Conservation (phyloP, 371 early-diverging fungal species). For the Apophysomyces elegans region DNA sequence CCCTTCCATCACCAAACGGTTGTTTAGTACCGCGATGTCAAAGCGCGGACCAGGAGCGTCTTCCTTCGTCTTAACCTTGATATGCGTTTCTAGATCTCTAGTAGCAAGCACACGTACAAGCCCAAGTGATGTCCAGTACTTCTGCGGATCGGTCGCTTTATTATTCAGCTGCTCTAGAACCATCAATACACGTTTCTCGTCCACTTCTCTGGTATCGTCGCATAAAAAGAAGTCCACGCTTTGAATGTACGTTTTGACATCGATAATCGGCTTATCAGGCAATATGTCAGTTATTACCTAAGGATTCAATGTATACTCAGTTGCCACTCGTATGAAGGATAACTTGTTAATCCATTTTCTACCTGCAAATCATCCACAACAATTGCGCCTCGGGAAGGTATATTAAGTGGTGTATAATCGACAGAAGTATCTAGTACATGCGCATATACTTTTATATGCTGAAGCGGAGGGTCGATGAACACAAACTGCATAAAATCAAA, state of each 20-base stretch:
- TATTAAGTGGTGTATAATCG: constrained; percentile 58
- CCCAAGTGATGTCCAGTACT: constrained; percentile 48
- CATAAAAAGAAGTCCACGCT: constrained; percentile 43
- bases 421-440: constrained; percentile 54
- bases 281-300: constrained; percentile 55
- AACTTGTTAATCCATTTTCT: constrained; percentile 5
- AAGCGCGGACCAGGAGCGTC: constrained; percentile 23
- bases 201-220: constrained; percentile 43
- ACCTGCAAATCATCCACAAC: constrained; percentile 63
- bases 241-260: constrained; percentile 45
- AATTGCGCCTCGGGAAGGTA: constrained; percentile 52
- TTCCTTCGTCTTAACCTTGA: constrained; percentile 45
- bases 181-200: constrained; percentile 25
- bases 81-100: constrained; percentile 43
- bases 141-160: constrained; percentile 26
- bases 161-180: constrained; percentile 16
- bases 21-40: constrained; percentile 58
- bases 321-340: not conserved
- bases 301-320: not conserved
- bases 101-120: constrained; percentile 38
- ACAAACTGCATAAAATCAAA: constrained; percentile 32
- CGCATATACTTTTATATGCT: constrained; percentile 53
- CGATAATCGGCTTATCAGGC: constrained; percentile 53
- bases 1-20: constrained; percentile 66
- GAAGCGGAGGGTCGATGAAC: constrained; percentile 51